A percentile compares a stretch with the other conserved stretches of the same genome.
phyloP scores from a whole-genome alignment of 306 rosid species.

The Vachellia pachyceras region DNA sequence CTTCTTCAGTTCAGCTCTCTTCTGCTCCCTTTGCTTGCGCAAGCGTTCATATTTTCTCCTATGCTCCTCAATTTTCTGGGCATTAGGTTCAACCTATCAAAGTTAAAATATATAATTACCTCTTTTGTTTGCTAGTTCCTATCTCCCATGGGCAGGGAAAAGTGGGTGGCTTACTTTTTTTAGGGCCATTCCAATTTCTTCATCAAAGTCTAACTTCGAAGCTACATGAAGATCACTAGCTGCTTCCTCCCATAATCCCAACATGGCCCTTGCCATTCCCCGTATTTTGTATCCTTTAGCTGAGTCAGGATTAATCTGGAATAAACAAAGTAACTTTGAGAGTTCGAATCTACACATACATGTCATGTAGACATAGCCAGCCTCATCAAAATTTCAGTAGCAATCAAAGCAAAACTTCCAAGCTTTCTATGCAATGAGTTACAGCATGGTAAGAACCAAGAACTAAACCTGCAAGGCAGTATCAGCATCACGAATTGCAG shows the following conservation, averaged over 20 bases:
- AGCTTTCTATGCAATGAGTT: conserved; percentile 22
- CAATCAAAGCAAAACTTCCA: background rate
- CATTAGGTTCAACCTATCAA: conserved; percentile 80
- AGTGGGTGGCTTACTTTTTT: conserved; percentile 56
- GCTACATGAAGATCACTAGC: conserved; percentile 76
- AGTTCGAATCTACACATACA: conserved; percentile 5
- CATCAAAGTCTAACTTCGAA: conserved; percentile 77
- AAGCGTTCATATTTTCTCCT: conserved; percentile 68
- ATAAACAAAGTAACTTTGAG: conserved; percentile 32
- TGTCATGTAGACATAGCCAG: background rate
- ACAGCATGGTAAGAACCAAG: background rate
- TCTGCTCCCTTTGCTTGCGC: conserved; percentile 62
- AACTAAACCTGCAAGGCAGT: conserved; percentile 74
- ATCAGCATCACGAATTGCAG: conserved; percentile 83
- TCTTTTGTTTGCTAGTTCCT: conserved; percentile 10
- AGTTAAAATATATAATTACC: conserved; percentile 32
- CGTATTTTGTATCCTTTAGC: conserved; percentile 84
- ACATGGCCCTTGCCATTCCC: conserved; percentile 79
- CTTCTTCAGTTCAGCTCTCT: conserved; percentile 60
- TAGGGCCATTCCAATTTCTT: conserved; percentile 70
- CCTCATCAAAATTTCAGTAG: background rate
- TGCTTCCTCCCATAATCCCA: conserved; percentile 82
- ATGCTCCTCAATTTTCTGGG: conserved; percentile 74
- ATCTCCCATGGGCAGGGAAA: background rate
- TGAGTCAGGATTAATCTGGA: conserved; percentile 82